A percentile compares a stretch with the other conserved stretches of the same genome.
phyloP scores from a whole-genome alignment of 352 stramenopile species.

The Elongisporangium undulatum region DNA sequence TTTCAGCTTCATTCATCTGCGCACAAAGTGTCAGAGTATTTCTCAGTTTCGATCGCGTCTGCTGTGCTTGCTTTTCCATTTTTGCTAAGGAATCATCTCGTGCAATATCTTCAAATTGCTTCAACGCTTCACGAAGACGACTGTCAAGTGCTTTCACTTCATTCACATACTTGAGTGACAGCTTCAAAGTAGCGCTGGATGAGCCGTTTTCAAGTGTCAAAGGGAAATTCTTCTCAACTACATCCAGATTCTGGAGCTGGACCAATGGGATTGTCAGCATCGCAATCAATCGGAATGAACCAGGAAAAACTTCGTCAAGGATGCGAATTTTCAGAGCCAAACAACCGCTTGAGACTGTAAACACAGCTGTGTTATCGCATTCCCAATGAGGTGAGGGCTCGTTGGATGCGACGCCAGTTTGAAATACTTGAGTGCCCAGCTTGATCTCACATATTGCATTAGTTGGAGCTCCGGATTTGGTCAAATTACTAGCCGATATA shows the following conservation, averaged over 20 bases:
- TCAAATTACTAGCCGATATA: neutral
- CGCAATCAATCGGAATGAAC: neutral
- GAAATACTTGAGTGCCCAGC: neutral
- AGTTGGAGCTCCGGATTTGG: neutral
- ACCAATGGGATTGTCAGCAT: neutral
- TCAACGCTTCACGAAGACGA: neutral
- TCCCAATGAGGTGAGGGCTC: neutral
- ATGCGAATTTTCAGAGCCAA: neutral
- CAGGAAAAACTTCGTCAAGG: neutral
- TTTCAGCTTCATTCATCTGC: neutral
- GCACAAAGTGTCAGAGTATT: neutral
- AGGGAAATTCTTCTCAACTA: neutral
- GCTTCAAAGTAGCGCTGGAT: neutral
- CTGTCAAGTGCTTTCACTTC: neutral
- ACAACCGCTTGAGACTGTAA: neutral
- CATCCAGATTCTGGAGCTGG: neutral
- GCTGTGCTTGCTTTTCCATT: no score
- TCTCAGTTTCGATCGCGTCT: no score
- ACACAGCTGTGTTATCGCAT: neutral
- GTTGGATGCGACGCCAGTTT: neutral
- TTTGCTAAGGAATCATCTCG: neutral
- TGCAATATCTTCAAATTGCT: neutral
- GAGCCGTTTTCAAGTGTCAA: neutral
- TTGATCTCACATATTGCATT: neutral
- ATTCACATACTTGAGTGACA: neutral